Evolutionary conservation across 2,329 filamentous ascomycete genomes (phyloP).

Genomic region (Stemphylium beticola): DNA sequence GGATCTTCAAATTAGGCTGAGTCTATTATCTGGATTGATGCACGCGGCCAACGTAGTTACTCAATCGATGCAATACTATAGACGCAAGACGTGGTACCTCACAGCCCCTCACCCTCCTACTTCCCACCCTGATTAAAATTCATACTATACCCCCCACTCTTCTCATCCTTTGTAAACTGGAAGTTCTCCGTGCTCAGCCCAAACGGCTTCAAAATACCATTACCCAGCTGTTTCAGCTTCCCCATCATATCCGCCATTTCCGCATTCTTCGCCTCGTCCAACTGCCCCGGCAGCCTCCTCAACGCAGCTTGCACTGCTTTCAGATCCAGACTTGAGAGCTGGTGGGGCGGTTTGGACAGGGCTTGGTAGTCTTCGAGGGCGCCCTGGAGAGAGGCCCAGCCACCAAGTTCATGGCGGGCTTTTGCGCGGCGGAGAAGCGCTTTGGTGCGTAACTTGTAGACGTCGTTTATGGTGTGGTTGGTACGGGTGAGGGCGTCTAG

Average conservation of each 20-base stretch:
- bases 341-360: slow-evolving; percentile 63
- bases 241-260: slow-evolving; percentile 98
- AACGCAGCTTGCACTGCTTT: slow-evolving; percentile 72
- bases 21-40: too few relatives aligned
- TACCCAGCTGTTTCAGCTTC: slow-evolving; percentile 90
- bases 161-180: slow-evolving; percentile 89
- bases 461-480: slow-evolving; percentile 59
- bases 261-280: slow-evolving; percentile 79
- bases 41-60: too few relatives aligned
- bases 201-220: slow-evolving; percentile 90
- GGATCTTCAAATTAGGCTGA: too few relatives aligned
- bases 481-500: slow-evolving; percentile 42
- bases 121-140: slow-evolving; percentile 69
- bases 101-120: not conserved
- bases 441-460: slow-evolving; percentile 80
- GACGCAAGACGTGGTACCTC: too few relatives aligned
- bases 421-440: slow-evolving; percentile 79
- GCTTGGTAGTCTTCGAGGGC: slow-evolving; percentile 81
- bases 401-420: slow-evolving; percentile 71
- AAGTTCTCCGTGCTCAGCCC: slow-evolving; percentile 94
- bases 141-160: slow-evolving; percentile 91
- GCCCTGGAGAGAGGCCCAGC: slow-evolving; percentile 80
- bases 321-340: slow-evolving; percentile 68
- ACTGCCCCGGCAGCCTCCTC: slow-evolving; percentile 66
- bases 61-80: too few relatives aligned